These are phyloP conservation scores for Effrenium voratum DNA, from an alignment of 73 alveolate genomes.

Conservation along the genomic window DNA sequence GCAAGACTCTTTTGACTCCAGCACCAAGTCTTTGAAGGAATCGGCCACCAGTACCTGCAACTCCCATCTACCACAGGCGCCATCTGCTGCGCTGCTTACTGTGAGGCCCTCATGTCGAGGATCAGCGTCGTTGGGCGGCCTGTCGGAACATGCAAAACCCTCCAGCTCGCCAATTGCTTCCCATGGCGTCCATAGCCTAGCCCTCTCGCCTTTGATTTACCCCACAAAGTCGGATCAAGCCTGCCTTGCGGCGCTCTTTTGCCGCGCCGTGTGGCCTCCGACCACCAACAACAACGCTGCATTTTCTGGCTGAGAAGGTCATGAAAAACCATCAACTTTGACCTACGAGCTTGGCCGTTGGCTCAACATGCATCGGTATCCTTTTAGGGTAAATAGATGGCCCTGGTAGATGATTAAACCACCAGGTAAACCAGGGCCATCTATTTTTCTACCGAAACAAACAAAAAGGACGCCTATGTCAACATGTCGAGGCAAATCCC, in stretches of 20 bases:
- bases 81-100: not conserved
- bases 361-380: too few relatives aligned
- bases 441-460: too few relatives aligned
- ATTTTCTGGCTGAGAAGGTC: too few relatives aligned
- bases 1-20: constrained; percentile 42
- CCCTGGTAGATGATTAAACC: too few relatives aligned
- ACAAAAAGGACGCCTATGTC: too few relatives aligned
- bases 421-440: too few relatives aligned
- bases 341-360: too few relatives aligned
- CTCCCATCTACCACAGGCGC: not conserved
- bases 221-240: not conserved
- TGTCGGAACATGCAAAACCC: not conserved
- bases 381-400: too few relatives aligned
- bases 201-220: not conserved
- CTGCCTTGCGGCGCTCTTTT: constrained; percentile 74
- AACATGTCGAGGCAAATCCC: too few relatives aligned
- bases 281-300: not conserved
- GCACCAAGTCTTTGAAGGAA: constrained; percentile 70
- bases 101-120: constrained; percentile 84
- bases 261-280: constrained; percentile 82
- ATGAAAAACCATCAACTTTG: too few relatives aligned
- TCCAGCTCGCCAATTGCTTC: not conserved
- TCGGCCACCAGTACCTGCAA: constrained; percentile 66
- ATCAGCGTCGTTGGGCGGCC: constrained; percentile 86
- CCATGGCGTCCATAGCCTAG: not conserved